Evolutionary conservation across 2,329 filamentous ascomycete species (phyloP), one percentile per base, ranked within the genome.

Genomic region (Alternaria conjuncta): DNA sequence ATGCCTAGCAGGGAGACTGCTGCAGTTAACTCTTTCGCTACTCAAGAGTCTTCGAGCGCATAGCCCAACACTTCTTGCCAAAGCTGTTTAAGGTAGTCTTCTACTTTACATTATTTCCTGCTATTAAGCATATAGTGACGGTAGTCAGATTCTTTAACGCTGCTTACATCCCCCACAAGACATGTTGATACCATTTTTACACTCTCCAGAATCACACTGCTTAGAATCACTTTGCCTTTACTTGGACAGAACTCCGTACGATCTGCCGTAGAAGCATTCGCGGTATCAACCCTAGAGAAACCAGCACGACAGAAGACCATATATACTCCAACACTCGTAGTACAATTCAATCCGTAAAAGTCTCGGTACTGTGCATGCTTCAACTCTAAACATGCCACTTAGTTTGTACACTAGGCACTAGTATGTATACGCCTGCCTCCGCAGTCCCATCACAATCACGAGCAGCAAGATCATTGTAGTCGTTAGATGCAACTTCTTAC

Each of bases 301-400:
- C 1, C 1, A 3, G 8, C 8, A 18, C 4, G 15, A 41, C 1
- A 41, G 36, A 18, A 41, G 36, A 18, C 2, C 0, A 41, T 18
- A n/a, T 18, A 18, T 6, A 11, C 36, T 41, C 1, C 2, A 41
- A 18, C 8, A 41, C 36, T 41, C 0, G 36, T 41, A 0, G 36
- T 11, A 18, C 9, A 0, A 11, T 18, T 41, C 0, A 41, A 18
- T 1, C 9, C 0, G 5, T 6, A 41, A 3, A 6, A 2, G 0
- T 41, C n/a, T 41, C 1, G 1, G n/a, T 41, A 3, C 2, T 5
- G 2, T 41, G 36, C 15, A 1, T 41, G 0, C 36, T 41, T 11
- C 2, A 6, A 18, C 15, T 41, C 36, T 18, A 0, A 10, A 1
- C 0, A 11, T 41, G 8, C 5, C 0, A 18, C n/a, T 41, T 41